phyloP scores from a whole-genome alignment of 345 rosid genomes.

The Eucalyptus fibrosa region DNA sequence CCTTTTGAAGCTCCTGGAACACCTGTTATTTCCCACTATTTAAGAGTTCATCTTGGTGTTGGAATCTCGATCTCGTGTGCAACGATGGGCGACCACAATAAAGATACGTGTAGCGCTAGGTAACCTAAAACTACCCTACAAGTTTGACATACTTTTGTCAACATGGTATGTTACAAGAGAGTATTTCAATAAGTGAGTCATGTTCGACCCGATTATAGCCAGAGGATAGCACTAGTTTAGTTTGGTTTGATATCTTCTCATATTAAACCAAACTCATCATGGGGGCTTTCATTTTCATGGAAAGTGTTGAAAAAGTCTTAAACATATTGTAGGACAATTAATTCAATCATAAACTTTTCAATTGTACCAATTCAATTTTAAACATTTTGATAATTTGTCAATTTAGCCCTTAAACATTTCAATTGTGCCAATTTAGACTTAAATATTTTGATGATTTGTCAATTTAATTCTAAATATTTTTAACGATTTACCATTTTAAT shows the following conservation, averaged over 20 bases:
- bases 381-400: not conserved
- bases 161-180: not conserved
- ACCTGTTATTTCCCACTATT: not conserved
- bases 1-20: not conserved
- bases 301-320: not conserved
- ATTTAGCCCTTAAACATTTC: not conserved
- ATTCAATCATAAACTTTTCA: too few relatives aligned
- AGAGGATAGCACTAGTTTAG: not conserved
- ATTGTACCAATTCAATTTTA: not conserved
- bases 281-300: not conserved
- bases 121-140: not conserved
- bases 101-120: not conserved
- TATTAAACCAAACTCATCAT: not conserved
- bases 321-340: not conserved
- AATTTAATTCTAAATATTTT: too few relatives aligned
- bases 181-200: not conserved
- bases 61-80: not conserved
- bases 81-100: too few relatives aligned
- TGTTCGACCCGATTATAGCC: not conserved
- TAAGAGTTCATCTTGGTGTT: not conserved
- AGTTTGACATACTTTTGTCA: not conserved
- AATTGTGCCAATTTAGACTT: not conserved
- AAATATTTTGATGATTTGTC: not conserved
- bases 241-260: not conserved
- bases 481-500: too few relatives aligned